phyloP scores from a whole-genome alignment of 1,284 basidiomycete genomes.

The Cryptococcus sp. region DNA sequence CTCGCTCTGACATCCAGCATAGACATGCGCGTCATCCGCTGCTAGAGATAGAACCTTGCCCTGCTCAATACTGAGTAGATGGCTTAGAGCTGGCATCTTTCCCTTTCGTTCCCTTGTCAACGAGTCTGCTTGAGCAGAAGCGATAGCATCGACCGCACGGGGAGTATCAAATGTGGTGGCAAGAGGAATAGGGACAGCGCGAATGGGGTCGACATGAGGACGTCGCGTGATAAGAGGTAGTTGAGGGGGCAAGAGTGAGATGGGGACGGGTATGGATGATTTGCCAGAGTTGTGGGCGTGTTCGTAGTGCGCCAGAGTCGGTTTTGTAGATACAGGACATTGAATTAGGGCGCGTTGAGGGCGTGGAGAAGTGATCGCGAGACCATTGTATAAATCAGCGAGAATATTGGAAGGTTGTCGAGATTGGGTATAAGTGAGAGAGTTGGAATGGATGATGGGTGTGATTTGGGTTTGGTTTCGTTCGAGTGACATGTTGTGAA shows the following conservation, averaged over 20 bases:
- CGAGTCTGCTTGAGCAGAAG: conserved; percentile 30
- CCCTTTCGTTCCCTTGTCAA: conserved; percentile 43
- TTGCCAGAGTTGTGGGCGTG: neutral
- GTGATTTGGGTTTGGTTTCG: too few species aligned
- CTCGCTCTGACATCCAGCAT: conserved; percentile 74
- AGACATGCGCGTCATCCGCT: conserved; percentile 68
- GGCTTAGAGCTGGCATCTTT: conserved; percentile 42
- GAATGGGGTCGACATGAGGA: neutral
- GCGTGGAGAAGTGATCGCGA: conserved; percentile 17
- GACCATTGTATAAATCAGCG: conserved; percentile 28
- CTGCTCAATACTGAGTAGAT: conserved; percentile 42
- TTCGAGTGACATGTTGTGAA: too few species aligned
- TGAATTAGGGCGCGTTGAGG: too few species aligned
- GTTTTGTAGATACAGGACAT: neutral
- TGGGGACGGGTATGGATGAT: neutral
- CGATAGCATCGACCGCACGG: neutral
- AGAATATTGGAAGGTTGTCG: conserved; percentile 21
- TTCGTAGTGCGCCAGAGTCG: neutral
- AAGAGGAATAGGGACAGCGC: neutral
- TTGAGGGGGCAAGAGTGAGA: conserved; percentile 7
- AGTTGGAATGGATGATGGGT: too few species aligned
- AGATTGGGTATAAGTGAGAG: conserved; percentile 18
- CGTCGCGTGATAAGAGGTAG: neutral
- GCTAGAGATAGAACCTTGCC: conserved; percentile 64
- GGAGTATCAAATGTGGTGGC: neutral